Base-by-base conservation (phyloP, 2,329 filamentous ascomycete genomes). In the Calonectria leucothoes region DNA sequence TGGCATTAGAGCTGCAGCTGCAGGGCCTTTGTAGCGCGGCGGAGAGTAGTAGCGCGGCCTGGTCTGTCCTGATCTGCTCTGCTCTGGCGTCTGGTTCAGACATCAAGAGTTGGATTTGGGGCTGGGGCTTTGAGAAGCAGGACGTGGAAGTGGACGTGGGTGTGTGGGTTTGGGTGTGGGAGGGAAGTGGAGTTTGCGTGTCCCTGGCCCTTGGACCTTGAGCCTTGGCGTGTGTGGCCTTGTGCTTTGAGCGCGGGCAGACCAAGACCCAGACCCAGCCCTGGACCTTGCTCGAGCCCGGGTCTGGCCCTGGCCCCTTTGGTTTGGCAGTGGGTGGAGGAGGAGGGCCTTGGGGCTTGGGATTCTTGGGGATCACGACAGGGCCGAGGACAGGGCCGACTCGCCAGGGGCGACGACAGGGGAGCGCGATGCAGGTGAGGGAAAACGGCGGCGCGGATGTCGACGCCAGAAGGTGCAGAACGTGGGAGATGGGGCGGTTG, bases 361-460 rank as follows among this genome's bases (percentile, higher is more conserved):
- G 75, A 72, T 73, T 79, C 69, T 76, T 75, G 78, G 78, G 78
- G 76, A 80, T 80, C 73, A 80, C 77, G 74, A 74, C 78, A 80
- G 78, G 78, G 71, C 66, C 74, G 66, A 77, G 45, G 66, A 72
- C 69, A 72, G 69, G 69, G 72, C 67, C 48, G 65, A 65, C 45
- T 52, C 45, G 72, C 72, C 76, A 76, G 76, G 76, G 76, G 75
- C 69, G 48, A 51, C 63, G 68, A 69, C 78, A 80, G 77, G 77
- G 77, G 73, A 74, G 73, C 37, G 48, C 71, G 71, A 79, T 80
- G 78, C 77, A 79, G 77, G 78, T 78, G 79, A 80, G 71, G 76
- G 72, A 80, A 79, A 78, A 74, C 73, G 74, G 77, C 77, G 78
- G 71, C 72, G 66, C 75, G 71, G 74, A 73, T 76, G 75, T 77